These are phyloP conservation scores for Debaryomyces singareniensis DNA, from an alignment of 1,139 yeast genomes.

Conservation along the genomic window DNA sequence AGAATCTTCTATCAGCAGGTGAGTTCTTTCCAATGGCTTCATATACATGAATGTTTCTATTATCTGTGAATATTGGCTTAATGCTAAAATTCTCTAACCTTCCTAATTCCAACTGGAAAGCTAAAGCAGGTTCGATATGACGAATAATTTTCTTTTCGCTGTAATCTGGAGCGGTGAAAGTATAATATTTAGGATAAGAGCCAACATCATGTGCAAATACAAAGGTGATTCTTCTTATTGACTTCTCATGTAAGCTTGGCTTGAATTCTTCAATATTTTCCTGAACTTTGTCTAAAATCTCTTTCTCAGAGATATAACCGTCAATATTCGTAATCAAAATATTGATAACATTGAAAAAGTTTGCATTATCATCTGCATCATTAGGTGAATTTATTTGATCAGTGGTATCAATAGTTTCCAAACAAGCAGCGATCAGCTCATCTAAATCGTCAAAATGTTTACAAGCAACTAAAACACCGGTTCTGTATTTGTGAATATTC, in stretches of 20 bases:
- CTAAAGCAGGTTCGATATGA: constrained; percentile 97
- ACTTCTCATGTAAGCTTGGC: constrained; percentile 62
- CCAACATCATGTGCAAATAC: constrained; percentile 82
- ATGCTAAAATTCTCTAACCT: constrained; percentile 92
- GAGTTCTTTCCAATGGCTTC: constrained; percentile 95
- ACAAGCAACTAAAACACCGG: constrained; percentile 83
- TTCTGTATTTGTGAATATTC: constrained; percentile 53
- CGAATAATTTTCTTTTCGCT: constrained; percentile 84
- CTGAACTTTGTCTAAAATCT: constrained; percentile 53
- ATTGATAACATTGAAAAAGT: constrained; percentile 64
- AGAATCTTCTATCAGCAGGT: constrained; percentile 88
- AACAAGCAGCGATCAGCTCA: constrained; percentile 69
- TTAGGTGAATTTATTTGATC: constrained; percentile 33
- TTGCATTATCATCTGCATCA: constrained; percentile 31
- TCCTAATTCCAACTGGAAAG: constrained; percentile 93
- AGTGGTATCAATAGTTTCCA: constrained; percentile 58
- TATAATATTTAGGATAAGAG: constrained; percentile 88
- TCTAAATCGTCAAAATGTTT: constrained; percentile 85
- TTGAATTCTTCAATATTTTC: constrained; percentile 64
- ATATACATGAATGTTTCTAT: constrained; percentile 94
- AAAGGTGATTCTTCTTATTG: constrained; percentile 88
- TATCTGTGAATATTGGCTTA: constrained; percentile 92
- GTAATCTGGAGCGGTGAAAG: constrained; percentile 86
- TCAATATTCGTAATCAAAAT: constrained; percentile 70
- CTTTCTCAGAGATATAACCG: constrained; percentile 68